These are phyloP conservation scores for Citrus medica DNA, from an alignment of 345 rosid genomes.

Conservation along the genomic window DNA sequence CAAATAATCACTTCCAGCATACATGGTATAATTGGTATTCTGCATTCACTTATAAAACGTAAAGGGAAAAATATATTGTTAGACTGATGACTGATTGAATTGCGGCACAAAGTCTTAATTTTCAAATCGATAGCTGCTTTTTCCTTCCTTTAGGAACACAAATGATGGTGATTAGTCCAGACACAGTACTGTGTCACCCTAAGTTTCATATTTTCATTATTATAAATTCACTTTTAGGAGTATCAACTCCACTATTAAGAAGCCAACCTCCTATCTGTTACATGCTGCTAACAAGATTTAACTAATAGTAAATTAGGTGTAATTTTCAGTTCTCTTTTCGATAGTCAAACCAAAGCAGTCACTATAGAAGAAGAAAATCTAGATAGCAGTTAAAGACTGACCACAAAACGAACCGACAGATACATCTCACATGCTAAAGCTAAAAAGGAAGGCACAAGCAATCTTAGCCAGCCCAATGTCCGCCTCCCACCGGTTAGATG, in stretches of 20 bases:
- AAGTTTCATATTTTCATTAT: background rate
- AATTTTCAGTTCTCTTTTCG: background rate
- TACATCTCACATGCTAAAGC: background rate
- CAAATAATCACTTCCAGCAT: background rate
- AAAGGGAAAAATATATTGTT: background rate
- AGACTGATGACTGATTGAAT: background rate
- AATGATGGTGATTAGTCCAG: background rate
- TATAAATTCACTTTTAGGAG: background rate
- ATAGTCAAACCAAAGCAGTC: background rate
- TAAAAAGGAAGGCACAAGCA: background rate
- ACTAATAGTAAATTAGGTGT: background rate
- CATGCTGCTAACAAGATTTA: background rate
- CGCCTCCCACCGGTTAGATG: slow-evolving; percentile 16
- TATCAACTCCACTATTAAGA: background rate
- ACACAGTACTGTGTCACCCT: background rate
- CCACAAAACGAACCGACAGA: background rate
- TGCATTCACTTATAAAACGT: background rate
- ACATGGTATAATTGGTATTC: background rate
- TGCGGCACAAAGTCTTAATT: background rate
- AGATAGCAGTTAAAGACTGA: background rate
- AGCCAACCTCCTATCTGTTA: background rate
- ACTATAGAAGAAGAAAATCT: background rate
- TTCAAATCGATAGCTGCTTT: background rate
- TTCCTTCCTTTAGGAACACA: background rate
- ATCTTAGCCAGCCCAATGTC: slow-evolving; percentile 11